A percentile compares a stretch with the other conserved stretches of the same genome.
phyloP scores from a whole-genome alignment of 352 stramenopile species.

The Albugo laibachii region DNA sequence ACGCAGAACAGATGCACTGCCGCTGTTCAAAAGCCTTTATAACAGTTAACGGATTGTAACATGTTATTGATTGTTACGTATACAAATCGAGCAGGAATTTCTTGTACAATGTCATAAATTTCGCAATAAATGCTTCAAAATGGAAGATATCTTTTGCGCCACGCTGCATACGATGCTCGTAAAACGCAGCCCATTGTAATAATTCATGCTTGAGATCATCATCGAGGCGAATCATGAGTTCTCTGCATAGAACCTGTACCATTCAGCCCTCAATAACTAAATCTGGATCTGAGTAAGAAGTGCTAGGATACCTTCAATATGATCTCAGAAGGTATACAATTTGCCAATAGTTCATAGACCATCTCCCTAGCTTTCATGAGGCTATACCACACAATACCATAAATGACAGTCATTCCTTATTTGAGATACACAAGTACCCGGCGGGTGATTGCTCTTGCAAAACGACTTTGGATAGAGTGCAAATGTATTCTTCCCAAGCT shows the following conservation, averaged over 20 bases:
- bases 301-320: conserved; percentile 84
- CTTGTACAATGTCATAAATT: conserved; percentile 99
- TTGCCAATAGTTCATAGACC: conserved; percentile 96
- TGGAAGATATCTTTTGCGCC: conserved; percentile 98
- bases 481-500: conserved; percentile 97
- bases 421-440: conserved; percentile 14
- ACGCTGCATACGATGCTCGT: conserved; percentile 89
- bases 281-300: neutral
- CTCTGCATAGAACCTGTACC: conserved; percentile 33
- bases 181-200: conserved; percentile 67
- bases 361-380: conserved; percentile 90
- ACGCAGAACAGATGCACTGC: conserved; percentile 3
- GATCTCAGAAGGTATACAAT: conserved; percentile 95
- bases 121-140: conserved; percentile 97
- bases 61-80: conserved; percentile 18
- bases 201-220: conserved; percentile 94
- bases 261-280: neutral
- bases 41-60: conserved; percentile 4
- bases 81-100: conserved; percentile 91
- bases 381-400: conserved; percentile 9
- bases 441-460: conserved; percentile 89
- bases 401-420: neutral
- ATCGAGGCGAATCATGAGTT: conserved; percentile 90
- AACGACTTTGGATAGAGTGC: conserved; percentile 85
- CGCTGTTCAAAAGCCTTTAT: neutral